A percentile compares a stretch with the other conserved stretches of the same genome.
Evolutionary conservation across 2,329 filamentous ascomycete species (phyloP).

Genomic region (Penicillium sp.): DNA sequence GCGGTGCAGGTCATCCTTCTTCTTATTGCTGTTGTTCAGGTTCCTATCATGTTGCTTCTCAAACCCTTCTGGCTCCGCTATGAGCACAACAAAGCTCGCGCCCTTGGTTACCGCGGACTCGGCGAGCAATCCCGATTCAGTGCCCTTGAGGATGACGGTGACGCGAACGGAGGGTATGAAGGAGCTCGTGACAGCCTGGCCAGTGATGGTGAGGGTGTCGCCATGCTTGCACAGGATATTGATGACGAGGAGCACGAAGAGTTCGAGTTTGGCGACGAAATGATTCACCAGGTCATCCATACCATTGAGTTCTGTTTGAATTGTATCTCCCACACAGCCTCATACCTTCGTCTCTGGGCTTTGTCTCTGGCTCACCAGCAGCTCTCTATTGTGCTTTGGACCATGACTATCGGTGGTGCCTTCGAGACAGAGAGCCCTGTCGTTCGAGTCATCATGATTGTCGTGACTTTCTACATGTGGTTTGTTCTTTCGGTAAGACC

Average conservation of each 20-base stretch:
- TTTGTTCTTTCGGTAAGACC: conserved; percentile 65
- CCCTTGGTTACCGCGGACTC: conserved; percentile 88
- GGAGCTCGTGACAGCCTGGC: conserved; percentile 68
- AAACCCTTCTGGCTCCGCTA: conserved; percentile 95
- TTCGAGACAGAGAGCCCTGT: conserved; percentile 67
- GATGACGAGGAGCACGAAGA: conserved; percentile 84
- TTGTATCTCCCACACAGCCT: conserved; percentile 97
- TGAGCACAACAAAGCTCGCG: conserved; percentile 89
- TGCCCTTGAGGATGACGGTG: conserved; percentile 86
- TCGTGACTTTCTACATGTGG: conserved; percentile 85
- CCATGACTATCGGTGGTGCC: conserved; percentile 85
- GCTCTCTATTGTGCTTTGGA: conserved; percentile 93
- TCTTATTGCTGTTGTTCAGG: conserved; percentile 80
- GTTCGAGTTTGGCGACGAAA: conserved; percentile 94
- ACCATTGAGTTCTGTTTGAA: conserved; percentile 99
- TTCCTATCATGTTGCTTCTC: conserved; percentile 87
- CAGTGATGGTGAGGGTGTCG: conserved; percentile 79
- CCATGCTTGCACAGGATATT: conserved; percentile 87
- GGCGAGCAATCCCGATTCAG: conserved; percentile 87
- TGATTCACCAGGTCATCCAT: conserved; percentile 99
- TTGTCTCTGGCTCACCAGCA: conserved; percentile 97
- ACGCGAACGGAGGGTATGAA: conserved; percentile 64
- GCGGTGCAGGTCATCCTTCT: conserved; percentile 77
- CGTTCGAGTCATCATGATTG: conserved; percentile 76
- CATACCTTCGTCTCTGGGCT: conserved; percentile 97